phyloP scores from a whole-genome alignment of 257 asterid genomes.

The Coffea eugenioides region DNA sequence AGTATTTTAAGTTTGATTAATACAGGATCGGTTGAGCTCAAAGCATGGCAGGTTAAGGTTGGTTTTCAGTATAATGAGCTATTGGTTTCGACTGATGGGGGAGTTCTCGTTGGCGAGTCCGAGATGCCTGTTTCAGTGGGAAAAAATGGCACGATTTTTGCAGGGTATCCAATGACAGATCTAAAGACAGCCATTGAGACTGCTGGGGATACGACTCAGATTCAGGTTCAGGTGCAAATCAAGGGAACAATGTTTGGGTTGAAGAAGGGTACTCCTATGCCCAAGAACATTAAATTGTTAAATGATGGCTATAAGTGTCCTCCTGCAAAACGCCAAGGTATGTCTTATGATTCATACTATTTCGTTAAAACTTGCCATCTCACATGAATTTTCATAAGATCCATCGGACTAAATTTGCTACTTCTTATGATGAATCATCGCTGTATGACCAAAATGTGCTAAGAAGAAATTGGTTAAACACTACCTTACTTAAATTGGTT shows the following conservation, averaged over 20 bases:
- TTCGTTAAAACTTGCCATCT: not conserved
- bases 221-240: constrained; percentile 51
- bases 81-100: constrained; percentile 78
- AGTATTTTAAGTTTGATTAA: constrained; percentile 49
- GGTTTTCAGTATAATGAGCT: constrained; percentile 73
- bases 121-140: constrained; percentile 55
- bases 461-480: not conserved
- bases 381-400: not conserved
- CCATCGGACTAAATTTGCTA: no score
- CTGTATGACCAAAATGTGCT: not conserved
- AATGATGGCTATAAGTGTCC: constrained; percentile 87
- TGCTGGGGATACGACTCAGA: constrained; percentile 65
- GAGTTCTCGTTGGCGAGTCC: constrained; percentile 49
- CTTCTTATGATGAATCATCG: not conserved
- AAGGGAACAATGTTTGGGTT: constrained; percentile 81
- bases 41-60: constrained; percentile 61
- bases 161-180: constrained; percentile 73
- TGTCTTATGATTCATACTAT: not conserved
- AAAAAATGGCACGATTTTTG: constrained; percentile 63
- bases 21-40: constrained; percentile 60
- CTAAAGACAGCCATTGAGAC: constrained; percentile 89
- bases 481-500: not conserved
- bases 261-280: constrained; percentile 64
- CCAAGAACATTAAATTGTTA: constrained; percentile 53
- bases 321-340: constrained; percentile 43